Evolutionary conservation across 2,329 filamentous ascomycete genomes (phyloP).

Genomic region (Cladophialophora yegresii): DNA sequence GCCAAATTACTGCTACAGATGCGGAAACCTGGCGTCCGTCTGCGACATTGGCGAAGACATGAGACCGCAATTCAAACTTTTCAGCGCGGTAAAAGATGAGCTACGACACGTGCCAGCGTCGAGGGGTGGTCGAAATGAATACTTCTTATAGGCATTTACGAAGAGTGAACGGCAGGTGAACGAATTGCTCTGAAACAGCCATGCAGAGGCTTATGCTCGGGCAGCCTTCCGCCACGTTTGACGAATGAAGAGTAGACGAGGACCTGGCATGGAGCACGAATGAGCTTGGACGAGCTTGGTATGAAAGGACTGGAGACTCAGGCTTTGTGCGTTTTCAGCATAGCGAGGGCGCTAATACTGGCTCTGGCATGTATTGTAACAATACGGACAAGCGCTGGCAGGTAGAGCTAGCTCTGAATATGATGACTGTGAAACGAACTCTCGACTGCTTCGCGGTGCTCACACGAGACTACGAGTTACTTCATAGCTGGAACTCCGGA

Average conservation of each 20-base stretch:
- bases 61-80: constrained; percentile 76
- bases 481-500: not conserved
- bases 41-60: constrained; percentile 87
- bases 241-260: not conserved
- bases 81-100: constrained; percentile 51
- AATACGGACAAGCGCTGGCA: constrained; percentile 23
- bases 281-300: constrained; percentile 12
- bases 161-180: not conserved
- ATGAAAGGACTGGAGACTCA: not conserved
- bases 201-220: not conserved
- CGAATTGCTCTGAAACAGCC: not conserved
- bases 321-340: constrained; percentile 18
- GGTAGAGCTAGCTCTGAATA: constrained; percentile 21
- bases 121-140: constrained; percentile 51
- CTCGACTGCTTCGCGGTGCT: not conserved
- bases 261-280: not conserved
- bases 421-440: constrained; percentile 10
- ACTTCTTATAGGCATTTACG: constrained; percentile 40
- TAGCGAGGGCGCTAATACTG: constrained; percentile 20
- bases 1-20: constrained; percentile 92
- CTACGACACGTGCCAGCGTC: constrained; percentile 49
- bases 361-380: constrained; percentile 24
- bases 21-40: constrained; percentile 75
- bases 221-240: not conserved
- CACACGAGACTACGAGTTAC: not conserved